Percentiles rank a stretch among this genome's conserved stretches.
phyloP scores from a whole-genome alignment of 2,329 filamentous ascomycete genomes.

The Trichoderma sp. region DNA sequence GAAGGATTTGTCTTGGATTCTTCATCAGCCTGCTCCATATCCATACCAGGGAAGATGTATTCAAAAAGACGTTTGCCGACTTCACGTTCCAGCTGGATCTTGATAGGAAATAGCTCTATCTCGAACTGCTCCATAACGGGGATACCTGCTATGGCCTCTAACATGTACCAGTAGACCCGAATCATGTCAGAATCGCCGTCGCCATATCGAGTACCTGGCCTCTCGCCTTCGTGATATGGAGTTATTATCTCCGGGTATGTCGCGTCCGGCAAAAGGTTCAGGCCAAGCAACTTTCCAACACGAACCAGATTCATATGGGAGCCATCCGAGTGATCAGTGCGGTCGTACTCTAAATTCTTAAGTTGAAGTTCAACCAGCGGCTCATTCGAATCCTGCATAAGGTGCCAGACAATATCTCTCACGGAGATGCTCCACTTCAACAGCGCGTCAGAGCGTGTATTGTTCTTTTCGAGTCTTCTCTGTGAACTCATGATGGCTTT shows the following conservation, averaged over 20 bases:
- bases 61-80: slow-evolving; percentile 92
- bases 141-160: slow-evolving; percentile 96
- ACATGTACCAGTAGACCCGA: slow-evolving; percentile 94
- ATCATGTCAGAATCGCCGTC: slow-evolving; percentile 72
- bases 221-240: slow-evolving; percentile 74
- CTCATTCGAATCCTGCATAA: slow-evolving; percentile 83
- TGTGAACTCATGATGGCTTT: slow-evolving; percentile 98
- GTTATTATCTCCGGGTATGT: slow-evolving; percentile 96
- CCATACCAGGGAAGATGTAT: slow-evolving; percentile 91
- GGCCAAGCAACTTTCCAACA: slow-evolving; percentile 81
- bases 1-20: slow-evolving; percentile 61
- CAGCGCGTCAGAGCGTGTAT: slow-evolving; percentile 73
- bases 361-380: slow-evolving; percentile 92
- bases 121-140: slow-evolving; percentile 97
- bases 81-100: slow-evolving; percentile 89
- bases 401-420: slow-evolving; percentile 94
- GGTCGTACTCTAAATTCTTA: slow-evolving; percentile 86
- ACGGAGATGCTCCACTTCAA: slow-evolving; percentile 93
- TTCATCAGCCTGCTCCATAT: slow-evolving; percentile 51
- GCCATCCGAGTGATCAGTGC: slow-evolving; percentile 94
- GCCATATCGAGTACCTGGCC: slow-evolving; percentile 43
- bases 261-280: slow-evolving; percentile 87
- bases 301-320: slow-evolving; percentile 93
- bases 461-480: slow-evolving; percentile 71
- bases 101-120: slow-evolving; percentile 88